Percentiles rank a stretch among this genome's conserved stretches.
Evolutionary conservation across 2,329 filamentous ascomycete species (phyloP).

Genomic region (Cercospora sp.): DNA sequence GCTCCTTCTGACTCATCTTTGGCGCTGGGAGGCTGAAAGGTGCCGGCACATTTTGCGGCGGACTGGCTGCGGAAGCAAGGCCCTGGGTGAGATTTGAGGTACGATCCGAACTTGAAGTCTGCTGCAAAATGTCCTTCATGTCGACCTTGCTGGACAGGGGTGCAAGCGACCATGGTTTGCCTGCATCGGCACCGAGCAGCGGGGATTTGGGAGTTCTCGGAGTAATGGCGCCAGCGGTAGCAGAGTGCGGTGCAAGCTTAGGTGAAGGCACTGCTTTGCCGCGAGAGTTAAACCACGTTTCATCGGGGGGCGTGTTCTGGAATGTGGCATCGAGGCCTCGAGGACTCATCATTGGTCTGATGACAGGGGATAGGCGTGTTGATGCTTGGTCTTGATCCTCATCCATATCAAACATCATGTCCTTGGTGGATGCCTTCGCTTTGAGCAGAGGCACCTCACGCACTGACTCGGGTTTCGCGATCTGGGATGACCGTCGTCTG

Average conservation of each 20-base stretch:
- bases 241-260: constrained; percentile 31
- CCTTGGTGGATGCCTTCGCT: constrained; percentile 66
- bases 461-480: constrained; percentile 45
- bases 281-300: constrained; percentile 45
- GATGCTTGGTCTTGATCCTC: constrained; percentile 56
- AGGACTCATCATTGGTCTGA: constrained; percentile 31
- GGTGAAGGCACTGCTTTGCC: constrained; percentile 41
- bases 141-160: constrained; percentile 62
- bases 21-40: constrained; percentile 42
- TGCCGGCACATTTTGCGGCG: constrained; percentile 23
- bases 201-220: constrained; percentile 38
- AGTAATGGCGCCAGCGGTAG: constrained; percentile 33
- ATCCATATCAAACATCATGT: constrained; percentile 94
- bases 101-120: constrained; percentile 51
- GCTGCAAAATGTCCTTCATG: constrained; percentile 73
- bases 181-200: constrained; percentile 27
- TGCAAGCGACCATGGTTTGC: constrained; percentile 55
- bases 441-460: constrained; percentile 53
- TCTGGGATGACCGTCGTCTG: constrained; percentile 44
- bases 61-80: constrained; percentile 35
- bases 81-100: constrained; percentile 47
- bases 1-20: constrained; percentile 88
- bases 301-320: constrained; percentile 31
- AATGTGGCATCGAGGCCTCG: constrained; percentile 30
- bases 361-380: constrained; percentile 31